A percentile compares a stretch with the other conserved stretches of the same genome.
These are phyloP conservation scores for Neurospora hispaniola DNA, from an alignment of 495 filamentous ascomycete species.

Conservation along the genomic window DNA sequence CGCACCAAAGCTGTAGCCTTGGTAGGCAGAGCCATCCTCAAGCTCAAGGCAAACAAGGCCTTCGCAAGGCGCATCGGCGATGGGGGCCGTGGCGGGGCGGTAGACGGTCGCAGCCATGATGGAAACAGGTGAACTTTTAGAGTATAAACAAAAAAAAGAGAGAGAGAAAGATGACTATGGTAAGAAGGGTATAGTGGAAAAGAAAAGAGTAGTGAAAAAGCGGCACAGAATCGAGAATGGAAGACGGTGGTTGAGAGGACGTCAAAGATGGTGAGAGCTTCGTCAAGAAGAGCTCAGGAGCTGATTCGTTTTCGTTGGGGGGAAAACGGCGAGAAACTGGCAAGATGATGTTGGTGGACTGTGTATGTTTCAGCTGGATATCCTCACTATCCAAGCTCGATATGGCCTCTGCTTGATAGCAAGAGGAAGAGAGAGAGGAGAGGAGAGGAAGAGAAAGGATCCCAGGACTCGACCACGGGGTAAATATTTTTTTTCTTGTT, in stretches of 20 bases:
- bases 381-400: neutral
- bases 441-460: neutral
- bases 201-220: neutral
- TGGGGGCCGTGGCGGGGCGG: conserved; percentile 45
- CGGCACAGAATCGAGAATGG: conserved; percentile 2
- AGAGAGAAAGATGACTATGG: neutral
- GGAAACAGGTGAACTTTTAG: conserved; percentile 1
- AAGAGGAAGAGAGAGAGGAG: neutral
- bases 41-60: conserved; percentile 73
- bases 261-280: conserved; percentile 1
- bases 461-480: neutral
- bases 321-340: neutral
- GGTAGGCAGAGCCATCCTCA: conserved; percentile 77
- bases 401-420: conserved; percentile 1
- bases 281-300: conserved; percentile 3
- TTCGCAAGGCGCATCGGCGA: conserved; percentile 37
- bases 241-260: conserved; percentile 1
- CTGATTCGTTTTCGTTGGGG: conserved; percentile 2
- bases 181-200: neutral
- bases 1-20: conserved; percentile 91
- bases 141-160: neutral
- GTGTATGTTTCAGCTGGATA: neutral
- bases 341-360: neutral
- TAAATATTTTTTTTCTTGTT: conserved; percentile 1
- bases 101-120: conserved; percentile 36